Evolutionary conservation across 768 basidiomycete species (phyloP), one percentile per base, ranked within the genome.

Genomic region (Macrolepiota dolichaula): DNA sequence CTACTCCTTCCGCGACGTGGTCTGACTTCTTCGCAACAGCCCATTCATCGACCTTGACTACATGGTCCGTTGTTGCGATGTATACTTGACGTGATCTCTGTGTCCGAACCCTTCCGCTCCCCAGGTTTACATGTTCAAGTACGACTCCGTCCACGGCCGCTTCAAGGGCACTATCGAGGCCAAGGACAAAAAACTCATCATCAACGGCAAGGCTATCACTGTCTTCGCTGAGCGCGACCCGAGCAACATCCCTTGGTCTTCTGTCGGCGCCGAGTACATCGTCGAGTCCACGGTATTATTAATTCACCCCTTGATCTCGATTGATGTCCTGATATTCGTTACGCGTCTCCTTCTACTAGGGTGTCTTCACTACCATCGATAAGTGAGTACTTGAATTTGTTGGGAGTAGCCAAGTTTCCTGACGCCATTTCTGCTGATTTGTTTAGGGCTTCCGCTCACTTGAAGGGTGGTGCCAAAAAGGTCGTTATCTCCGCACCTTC

Each of bases 381-480:
- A 96, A 95, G 89, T 90, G 68, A 49, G 24, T 47, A 22, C 19
- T 22, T 22, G 19, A 19, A 22, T 49, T 66, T 57, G 17, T 51
- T 49, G 40, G 40, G 59, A 24, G 36, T 29, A 59, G 25, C 40
- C 5, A 6, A 44, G 19, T 62, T 11, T 64, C 70, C 22, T 24
- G 32, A 50, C 32, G 25, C n/a, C 35, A 7, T 32, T 32, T 32
- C 29, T 55, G 24, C 12, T 11, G 17, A 22, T 68, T 63, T 44
- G 57, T 61, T 35, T 59, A 91, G 88, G 82, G 96, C 96, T 58
- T 82, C 82, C 51, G 88, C 86, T 67, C 96, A 99, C 81, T 81
- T 99, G 79, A 94, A 96, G 79, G 96, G 96, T 69, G 96, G 96
- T 74, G 96, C 96, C 72, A 98, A 98, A 88, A 99, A 98, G 84